Base-by-base conservation (phyloP, 2,329 filamentous ascomycete genomes). In the Apiospora phragmitis region DNA sequence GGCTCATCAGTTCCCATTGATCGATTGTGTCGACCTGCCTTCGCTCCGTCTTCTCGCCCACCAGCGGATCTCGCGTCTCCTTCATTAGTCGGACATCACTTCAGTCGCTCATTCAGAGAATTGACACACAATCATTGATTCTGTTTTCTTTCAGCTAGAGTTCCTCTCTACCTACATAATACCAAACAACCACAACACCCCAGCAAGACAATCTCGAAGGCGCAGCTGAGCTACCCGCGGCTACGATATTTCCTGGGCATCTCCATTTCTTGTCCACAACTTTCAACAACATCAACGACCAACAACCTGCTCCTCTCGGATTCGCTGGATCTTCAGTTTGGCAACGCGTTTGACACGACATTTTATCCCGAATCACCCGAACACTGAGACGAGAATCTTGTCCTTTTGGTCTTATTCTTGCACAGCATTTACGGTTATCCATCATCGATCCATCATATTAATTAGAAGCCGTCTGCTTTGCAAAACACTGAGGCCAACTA, bases 271-370 rank as follows among this genome's bases (percentile, higher is more conserved):
- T 78, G 76, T 77, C 71, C 70, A 75, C 77, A 75, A 67, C 72
- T 79, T 79, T 75, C 32, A 38, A 12, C 29, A 32, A 18, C 65
- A 29, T 45, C 71, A 74, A 70, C 71, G 59, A 68, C 70, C 74
- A 72, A 70, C 73, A 47, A 68, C 45, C 42, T 45, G 68, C 68
- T 76, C 74, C 78, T 79, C 74, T 77, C 75, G 75, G 76, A 75
- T 76, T 77, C 70, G 72, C 73, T 74, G 73, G 73, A 77, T 76
- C 35, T 71, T 49, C 59, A 76, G 74, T 51, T 38, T 75, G 75
- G 74, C 78, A 75, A 75, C 73, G 74, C 77, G 77, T 77, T 80
- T 77, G 78, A 80, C 76, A 79, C 77, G 75, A 62, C 55, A 38
- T 72, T 73, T 74, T 75, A 74, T 70, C 72, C 59, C 67, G 70